A percentile compares a stretch with the other conserved stretches of the same genome.
Evolutionary conservation across 106 monocot genomes (phyloP).

Genomic region (Dactylorhiza incarnata): DNA sequence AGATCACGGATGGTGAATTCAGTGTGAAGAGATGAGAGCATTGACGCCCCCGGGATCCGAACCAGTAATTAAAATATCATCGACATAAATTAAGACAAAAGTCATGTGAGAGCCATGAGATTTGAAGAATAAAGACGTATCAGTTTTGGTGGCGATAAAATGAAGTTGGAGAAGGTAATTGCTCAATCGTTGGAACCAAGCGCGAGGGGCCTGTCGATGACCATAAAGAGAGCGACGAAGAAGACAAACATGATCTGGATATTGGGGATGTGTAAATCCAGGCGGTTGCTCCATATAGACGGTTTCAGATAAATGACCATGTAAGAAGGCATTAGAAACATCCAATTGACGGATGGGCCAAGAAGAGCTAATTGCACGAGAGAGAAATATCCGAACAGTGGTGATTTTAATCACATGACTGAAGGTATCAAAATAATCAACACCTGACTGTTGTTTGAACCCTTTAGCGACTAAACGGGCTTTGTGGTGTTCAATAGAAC

Average conservation of each 20-base stretch:
- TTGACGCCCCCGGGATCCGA: too few relatives aligned
- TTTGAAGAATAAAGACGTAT: too few relatives aligned
- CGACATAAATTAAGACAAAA: too few relatives aligned
- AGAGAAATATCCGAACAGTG: background rate
- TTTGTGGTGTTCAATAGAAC: background rate
- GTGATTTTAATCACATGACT: background rate
- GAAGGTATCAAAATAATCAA: conserved; percentile 13
- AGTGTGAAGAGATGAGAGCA: too few relatives aligned
- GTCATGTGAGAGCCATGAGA: too few relatives aligned
- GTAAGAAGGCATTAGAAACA: background rate
- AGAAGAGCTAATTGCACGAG: background rate
- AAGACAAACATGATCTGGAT: background rate
- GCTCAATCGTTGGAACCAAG: too few relatives aligned
- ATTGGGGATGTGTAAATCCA: background rate
- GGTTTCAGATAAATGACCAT: background rate
- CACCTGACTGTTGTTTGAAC: background rate
- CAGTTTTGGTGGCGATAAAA: too few relatives aligned
- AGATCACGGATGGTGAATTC: too few relatives aligned
- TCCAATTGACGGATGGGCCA: background rate
- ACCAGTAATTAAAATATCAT: too few relatives aligned
- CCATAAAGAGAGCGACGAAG: background rate
- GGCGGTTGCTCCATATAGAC: background rate
- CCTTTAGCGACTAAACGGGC: background rate
- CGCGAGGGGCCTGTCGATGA: background rate
- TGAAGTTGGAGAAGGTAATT: too few relatives aligned